Conservation (phyloP, 495 filamentous ascomycete species). For the Penicillium odoratum region DNA sequence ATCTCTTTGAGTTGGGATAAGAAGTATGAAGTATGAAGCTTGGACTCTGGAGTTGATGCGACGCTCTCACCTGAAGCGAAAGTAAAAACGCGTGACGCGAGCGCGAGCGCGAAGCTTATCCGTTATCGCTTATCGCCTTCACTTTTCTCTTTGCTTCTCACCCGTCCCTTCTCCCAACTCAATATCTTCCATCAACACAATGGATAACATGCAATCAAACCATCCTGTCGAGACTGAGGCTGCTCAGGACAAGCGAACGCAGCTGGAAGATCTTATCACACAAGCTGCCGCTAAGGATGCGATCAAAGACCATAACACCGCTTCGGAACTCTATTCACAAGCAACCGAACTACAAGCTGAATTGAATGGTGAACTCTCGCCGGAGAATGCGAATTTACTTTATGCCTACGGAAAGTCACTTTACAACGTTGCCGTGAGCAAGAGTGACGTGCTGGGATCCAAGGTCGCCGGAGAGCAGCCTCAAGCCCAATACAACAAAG, state of each 20-base stretch:
- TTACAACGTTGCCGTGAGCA: conserved; percentile 89
- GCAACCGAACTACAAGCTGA: conserved; percentile 88
- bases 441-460: conserved; percentile 89
- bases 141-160: conserved; percentile 1
- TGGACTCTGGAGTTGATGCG: not conserved
- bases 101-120: conserved; percentile 14
- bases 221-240: conserved; percentile 7
- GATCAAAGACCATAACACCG: conserved; percentile 79
- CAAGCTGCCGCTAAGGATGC: conserved; percentile 70
- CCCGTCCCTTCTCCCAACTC: not conserved
- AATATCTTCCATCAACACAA: conserved; percentile 8
- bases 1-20: no score
- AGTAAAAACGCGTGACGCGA: conserved; percentile 25
- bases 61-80: not conserved
- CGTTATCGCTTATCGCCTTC: conserved; percentile 4
- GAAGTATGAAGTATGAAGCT: no score
- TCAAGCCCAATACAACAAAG: conserved; percentile 40
- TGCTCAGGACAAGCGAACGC: conserved; percentile 23
- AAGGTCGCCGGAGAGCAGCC: conserved; percentile 65
- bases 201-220: conserved; percentile 24
- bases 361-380: conserved; percentile 86
- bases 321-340: conserved; percentile 82
- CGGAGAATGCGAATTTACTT: conserved; percentile 87
- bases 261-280: conserved; percentile 49
- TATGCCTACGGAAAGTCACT: conserved; percentile 91